A percentile compares a stretch with the other conserved stretches of the same genome.
Evolutionary conservation across 139 green algal species (phyloP).

Genomic region (Closterium sp.): DNA sequence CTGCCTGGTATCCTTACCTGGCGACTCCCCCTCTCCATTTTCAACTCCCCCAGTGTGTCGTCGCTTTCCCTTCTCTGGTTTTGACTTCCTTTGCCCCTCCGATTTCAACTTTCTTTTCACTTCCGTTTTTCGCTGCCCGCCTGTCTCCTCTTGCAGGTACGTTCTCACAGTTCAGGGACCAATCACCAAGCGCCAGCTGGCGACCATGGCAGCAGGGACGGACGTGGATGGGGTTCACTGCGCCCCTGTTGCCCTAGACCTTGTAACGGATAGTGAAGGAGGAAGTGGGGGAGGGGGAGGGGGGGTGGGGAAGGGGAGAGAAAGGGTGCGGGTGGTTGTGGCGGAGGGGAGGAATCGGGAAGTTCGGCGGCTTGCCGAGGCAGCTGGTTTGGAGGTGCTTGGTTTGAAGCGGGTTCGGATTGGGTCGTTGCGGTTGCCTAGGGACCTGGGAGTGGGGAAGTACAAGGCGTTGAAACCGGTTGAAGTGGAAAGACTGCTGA

Average conservation of each 20-base stretch:
- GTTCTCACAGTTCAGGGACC: neutral
- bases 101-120: too few species aligned
- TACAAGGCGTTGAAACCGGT: neutral
- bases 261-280: neutral
- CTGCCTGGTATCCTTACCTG: neutral
- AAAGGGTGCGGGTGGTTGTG: slow-evolving; percentile 23
- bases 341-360: slow-evolving; percentile 29
- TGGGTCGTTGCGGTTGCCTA: neutral
- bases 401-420: neutral
- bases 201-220: slow-evolving; percentile 11
- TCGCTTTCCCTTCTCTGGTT: too few species aligned
- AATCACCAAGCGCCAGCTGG: slow-evolving; percentile 19
- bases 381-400: slow-evolving; percentile 20
- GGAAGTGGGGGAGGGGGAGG: neutral
- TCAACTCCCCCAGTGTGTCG: too few species aligned
- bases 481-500: neutral
- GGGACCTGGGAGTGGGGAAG: neutral
- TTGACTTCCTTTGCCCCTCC: too few species aligned
- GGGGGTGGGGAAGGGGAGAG: neutral
- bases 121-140: too few species aligned
- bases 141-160: slow-evolving; percentile 6
- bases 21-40: too few species aligned
- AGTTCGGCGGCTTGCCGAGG: slow-evolving; percentile 16
- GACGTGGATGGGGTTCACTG: slow-evolving; percentile 18
- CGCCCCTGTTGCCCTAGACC: neutral